Evolutionary conservation across 306 rosid species (phyloP).

Genomic region (Heteromeles arbutifolia): DNA sequence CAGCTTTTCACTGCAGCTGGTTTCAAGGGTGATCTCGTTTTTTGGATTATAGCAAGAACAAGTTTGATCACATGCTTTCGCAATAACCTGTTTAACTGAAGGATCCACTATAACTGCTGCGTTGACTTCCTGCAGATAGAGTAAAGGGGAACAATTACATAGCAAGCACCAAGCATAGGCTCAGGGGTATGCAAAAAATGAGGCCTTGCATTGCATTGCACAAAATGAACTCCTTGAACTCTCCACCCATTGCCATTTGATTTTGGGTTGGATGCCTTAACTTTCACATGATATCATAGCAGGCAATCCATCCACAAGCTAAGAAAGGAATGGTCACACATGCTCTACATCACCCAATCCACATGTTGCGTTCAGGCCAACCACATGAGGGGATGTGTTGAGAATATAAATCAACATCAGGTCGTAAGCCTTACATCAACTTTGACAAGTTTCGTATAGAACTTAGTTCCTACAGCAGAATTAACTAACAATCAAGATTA

Average conservation of each 20-base stretch:
- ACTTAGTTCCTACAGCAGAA: background rate
- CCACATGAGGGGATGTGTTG: background rate
- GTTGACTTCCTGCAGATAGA: slow-evolving; percentile 53
- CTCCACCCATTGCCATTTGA: background rate
- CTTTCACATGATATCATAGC: background rate
- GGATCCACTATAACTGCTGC: slow-evolving; percentile 96
- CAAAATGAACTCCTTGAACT: background rate
- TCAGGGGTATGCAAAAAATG: background rate
- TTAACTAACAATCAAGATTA: background rate
- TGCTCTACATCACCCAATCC: background rate
- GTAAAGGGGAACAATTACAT: background rate
- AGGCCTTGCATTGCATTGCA: background rate
- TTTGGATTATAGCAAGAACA: slow-evolving; percentile 33
- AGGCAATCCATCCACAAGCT: background rate
- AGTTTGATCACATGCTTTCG: slow-evolving; percentile 63
- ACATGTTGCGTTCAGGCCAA: background rate
- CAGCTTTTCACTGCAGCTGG: slow-evolving; percentile 18
- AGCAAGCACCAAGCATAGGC: background rate
- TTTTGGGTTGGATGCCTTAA: background rate
- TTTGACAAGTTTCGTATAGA: background rate
- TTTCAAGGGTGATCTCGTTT: slow-evolving; percentile 17
- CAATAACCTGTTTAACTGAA: slow-evolving; percentile 49
- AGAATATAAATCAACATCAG: background rate
- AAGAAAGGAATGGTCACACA: background rate
- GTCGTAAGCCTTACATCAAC: background rate